These are phyloP conservation scores for Radiomyces spectabilis DNA, from an alignment of 192 early-diverging fungal genomes.

Conservation along the genomic window DNA sequence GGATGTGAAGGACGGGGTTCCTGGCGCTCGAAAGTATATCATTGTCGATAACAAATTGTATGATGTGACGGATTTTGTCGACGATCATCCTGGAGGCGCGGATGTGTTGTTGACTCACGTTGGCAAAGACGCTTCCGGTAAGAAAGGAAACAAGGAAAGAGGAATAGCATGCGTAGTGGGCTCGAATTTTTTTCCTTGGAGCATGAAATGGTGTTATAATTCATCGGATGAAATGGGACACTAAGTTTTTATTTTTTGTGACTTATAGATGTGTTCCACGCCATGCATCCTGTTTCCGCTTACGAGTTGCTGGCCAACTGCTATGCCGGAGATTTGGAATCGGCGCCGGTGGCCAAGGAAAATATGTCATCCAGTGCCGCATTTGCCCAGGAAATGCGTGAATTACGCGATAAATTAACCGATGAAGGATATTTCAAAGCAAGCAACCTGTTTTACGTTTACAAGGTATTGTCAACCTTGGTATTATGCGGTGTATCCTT, in stretches of 20 bases:
- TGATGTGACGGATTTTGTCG: slow-evolving; percentile 68
- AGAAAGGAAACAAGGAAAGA: not conserved
- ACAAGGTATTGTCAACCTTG: slow-evolving; percentile 51
- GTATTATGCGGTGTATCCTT: slow-evolving; percentile 40
- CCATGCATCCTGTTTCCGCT: slow-evolving; percentile 64
- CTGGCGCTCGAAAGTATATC: slow-evolving; percentile 39
- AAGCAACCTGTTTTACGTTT: slow-evolving; percentile 61
- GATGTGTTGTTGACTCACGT: slow-evolving; percentile 64
- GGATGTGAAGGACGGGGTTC: slow-evolving; percentile 21
- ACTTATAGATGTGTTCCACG: slow-evolving; percentile 60
- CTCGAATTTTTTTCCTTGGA: too few species aligned
- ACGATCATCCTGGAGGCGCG: slow-evolving; percentile 71
- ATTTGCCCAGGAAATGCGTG: slow-evolving; percentile 56
- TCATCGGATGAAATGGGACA: too few species aligned
- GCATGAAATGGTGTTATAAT: too few species aligned
- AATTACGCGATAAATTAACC: slow-evolving; percentile 45
- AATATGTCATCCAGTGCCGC: slow-evolving; percentile 32
- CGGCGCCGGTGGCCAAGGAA: slow-evolving; percentile 1
- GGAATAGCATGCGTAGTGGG: too few species aligned
- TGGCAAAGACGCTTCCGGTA: slow-evolving; percentile 66
- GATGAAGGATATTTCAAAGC: slow-evolving; percentile 55
- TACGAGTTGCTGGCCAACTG: slow-evolving; percentile 61
- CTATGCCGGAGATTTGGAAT: slow-evolving; percentile 66
- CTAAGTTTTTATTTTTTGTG: not conserved
- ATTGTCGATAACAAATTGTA: slow-evolving; percentile 77